These are phyloP conservation scores for Chlamydomonas asymmetrica DNA, from an alignment of 139 green algal genomes.

Conservation along the genomic window DNA sequence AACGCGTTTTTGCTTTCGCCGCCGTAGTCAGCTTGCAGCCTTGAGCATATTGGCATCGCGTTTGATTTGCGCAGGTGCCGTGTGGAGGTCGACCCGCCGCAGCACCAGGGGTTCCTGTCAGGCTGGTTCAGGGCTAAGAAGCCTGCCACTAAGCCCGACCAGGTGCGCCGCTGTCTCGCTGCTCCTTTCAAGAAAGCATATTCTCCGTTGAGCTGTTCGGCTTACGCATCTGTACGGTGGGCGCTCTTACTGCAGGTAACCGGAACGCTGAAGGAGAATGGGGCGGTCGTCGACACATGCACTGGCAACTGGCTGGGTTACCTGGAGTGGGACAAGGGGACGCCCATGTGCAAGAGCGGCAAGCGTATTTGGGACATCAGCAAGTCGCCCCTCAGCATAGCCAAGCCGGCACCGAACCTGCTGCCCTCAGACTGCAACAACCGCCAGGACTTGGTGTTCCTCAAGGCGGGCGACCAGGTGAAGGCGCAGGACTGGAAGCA, in stretches of 20 bases:
- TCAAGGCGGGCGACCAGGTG: conserved; percentile 36
- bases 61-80: conserved; percentile 31
- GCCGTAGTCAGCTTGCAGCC: too few relatives aligned
- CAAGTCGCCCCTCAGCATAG: neutral
- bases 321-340: conserved; percentile 54
- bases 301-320: conserved; percentile 61
- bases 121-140: conserved; percentile 39
- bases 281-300: conserved; percentile 47
- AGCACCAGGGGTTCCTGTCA: conserved; percentile 9
- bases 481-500: conserved; percentile 56
- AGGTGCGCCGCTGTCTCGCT: too few relatives aligned
- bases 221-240: too few relatives aligned
- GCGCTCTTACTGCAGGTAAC: conserved; percentile 18
- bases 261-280: conserved; percentile 16
- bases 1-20: neutral
- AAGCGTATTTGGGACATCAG: conserved; percentile 33
- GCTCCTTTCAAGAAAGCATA: too few relatives aligned
- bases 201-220: too few relatives aligned
- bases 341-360: neutral
- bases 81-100: conserved; percentile 48
- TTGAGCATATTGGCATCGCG: neutral
- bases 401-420: neutral
- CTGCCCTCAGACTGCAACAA: conserved; percentile 50
- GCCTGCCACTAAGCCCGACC: conserved; percentile 33
- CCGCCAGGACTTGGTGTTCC: conserved; percentile 46